phyloP scores from a whole-genome alignment of 768 basidiomycete species.

The Rhodotorula sphaerocarpa region DNA sequence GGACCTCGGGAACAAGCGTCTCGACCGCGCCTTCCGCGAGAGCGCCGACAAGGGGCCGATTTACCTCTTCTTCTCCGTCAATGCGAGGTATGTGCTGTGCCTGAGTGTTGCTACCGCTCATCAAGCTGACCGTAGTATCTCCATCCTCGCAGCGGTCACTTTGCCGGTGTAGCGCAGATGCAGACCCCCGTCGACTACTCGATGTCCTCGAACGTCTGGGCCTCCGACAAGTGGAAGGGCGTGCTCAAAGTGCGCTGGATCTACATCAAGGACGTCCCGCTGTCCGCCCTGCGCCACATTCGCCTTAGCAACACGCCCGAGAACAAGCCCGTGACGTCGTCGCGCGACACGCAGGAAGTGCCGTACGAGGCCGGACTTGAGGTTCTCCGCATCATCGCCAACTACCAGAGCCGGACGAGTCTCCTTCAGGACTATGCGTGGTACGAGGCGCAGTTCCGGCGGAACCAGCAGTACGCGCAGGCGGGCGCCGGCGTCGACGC shows the following conservation, averaged over 20 bases:
- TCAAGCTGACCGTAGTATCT: no score
- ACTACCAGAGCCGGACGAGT: conserved; percentile 75
- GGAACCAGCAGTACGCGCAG: conserved; percentile 1
- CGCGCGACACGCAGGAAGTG: conserved; percentile 93
- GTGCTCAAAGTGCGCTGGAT: conserved; percentile 98
- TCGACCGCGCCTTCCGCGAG: conserved; percentile 96
- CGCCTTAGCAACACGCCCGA: conserved; percentile 93
- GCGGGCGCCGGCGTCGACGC: neutral
- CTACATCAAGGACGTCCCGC: conserved; percentile 74
- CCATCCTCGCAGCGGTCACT: conserved; percentile 62
- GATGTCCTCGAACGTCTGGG: conserved; percentile 92
- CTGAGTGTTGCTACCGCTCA: no score
- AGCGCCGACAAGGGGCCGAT: conserved; percentile 84
- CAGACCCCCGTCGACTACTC: conserved; percentile 91
- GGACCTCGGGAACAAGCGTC: conserved; percentile 77
- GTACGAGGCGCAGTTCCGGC: conserved; percentile 13
- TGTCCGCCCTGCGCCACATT: conserved; percentile 71
- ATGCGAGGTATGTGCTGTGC: conserved; percentile 63
- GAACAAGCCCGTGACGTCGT: conserved; percentile 96
- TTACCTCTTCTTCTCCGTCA: conserved; percentile 97
- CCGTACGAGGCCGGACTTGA: conserved; percentile 93
- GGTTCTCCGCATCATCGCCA: conserved; percentile 90
- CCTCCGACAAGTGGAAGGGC: conserved; percentile 99
- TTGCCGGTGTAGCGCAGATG: conserved; percentile 99
- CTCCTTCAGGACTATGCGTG: conserved; percentile 31